Evolutionary conservation across 148 eudicot species (phyloP).

Genomic region (Fagopyrum homotropicum): DNA sequence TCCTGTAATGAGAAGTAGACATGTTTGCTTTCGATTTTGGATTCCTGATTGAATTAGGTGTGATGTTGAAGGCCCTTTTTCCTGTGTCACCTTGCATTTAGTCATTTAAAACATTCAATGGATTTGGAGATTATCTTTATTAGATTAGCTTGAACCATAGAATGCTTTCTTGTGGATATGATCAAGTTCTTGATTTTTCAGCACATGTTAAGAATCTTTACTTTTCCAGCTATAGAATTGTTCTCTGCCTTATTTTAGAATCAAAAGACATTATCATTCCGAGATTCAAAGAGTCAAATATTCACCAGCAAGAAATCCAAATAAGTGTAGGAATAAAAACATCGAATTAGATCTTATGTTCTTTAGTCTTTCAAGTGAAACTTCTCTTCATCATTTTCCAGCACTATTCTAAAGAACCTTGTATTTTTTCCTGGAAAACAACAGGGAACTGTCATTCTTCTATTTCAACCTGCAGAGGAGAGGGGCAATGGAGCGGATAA

Average conservation of each 20-base stretch:
- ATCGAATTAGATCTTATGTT: not conserved
- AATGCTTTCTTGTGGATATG: not conserved
- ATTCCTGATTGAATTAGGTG: not conserved
- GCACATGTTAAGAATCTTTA: not conserved
- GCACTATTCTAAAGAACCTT: not conserved
- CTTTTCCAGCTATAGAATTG: not conserved
- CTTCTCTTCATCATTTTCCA: not conserved
- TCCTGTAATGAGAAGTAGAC: not conserved
- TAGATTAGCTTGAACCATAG: not conserved
- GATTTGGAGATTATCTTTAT: not conserved
- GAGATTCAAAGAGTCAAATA: not conserved
- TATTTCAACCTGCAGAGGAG: conserved; percentile 90
- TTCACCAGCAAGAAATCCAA: not conserved
- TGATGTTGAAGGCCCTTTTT: not conserved
- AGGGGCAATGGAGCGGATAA: conserved; percentile 71
- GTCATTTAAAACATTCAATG: not conserved
- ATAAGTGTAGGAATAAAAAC: not conserved
- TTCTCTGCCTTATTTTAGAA: not conserved
- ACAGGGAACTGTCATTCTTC: conserved; percentile 36
- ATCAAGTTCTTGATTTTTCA: not conserved
- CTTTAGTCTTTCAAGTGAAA: not conserved
- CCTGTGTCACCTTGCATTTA: not conserved
- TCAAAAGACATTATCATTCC: not conserved
- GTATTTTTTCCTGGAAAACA: not conserved
- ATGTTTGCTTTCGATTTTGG: not conserved